Percentiles rank a stretch among this genome's conserved stretches.
phyloP scores from a whole-genome alignment of 805 yeast genomes.

The Ogataea neopini region DNA sequence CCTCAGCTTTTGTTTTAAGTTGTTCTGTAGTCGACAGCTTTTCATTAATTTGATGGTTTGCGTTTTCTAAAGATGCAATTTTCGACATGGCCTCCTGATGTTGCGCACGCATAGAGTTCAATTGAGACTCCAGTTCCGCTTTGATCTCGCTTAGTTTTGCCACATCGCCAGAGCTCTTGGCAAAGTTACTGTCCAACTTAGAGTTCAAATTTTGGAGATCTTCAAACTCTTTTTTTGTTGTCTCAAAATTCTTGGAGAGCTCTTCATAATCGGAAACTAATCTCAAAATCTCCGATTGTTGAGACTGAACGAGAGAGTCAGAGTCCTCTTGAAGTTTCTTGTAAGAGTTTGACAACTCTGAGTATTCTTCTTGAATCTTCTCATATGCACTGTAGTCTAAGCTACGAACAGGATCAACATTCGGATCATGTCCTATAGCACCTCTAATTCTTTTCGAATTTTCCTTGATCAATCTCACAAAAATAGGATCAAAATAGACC shows the following conservation, averaged over 20 bases:
- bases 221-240: slow-evolving; percentile 35
- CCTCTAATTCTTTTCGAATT: slow-evolving; percentile 65
- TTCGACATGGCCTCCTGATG: slow-evolving; percentile 24
- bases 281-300: slow-evolving; percentile 25
- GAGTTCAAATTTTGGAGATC: slow-evolving; percentile 33
- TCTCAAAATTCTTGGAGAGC: slow-evolving; percentile 30
- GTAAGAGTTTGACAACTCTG: slow-evolving; percentile 19
- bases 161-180: slow-evolving; percentile 30
- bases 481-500: slow-evolving; percentile 67
- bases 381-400: slow-evolving; percentile 64
- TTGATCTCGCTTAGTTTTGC: slow-evolving; percentile 23
- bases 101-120: slow-evolving; percentile 23
- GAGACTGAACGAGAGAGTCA: slow-evolving; percentile 17
- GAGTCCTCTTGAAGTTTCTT: slow-evolving; percentile 22
- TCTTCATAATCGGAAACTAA: slow-evolving; percentile 34
- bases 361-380: slow-evolving; percentile 41
- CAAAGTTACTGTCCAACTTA: slow-evolving; percentile 23
- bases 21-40: slow-evolving; percentile 34
- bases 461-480: slow-evolving; percentile 67
- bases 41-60: slow-evolving; percentile 32
- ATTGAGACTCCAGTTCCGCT: slow-evolving; percentile 37
- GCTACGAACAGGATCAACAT: slow-evolving; percentile 64
- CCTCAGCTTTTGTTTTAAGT: slow-evolving; percentile 58
- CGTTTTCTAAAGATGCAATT: slow-evolving; percentile 21
- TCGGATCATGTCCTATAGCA: slow-evolving; percentile 74